Evolutionary conservation across 2,329 filamentous ascomycete species (phyloP).

Genomic region (Tolypocladium pustulatum): DNA sequence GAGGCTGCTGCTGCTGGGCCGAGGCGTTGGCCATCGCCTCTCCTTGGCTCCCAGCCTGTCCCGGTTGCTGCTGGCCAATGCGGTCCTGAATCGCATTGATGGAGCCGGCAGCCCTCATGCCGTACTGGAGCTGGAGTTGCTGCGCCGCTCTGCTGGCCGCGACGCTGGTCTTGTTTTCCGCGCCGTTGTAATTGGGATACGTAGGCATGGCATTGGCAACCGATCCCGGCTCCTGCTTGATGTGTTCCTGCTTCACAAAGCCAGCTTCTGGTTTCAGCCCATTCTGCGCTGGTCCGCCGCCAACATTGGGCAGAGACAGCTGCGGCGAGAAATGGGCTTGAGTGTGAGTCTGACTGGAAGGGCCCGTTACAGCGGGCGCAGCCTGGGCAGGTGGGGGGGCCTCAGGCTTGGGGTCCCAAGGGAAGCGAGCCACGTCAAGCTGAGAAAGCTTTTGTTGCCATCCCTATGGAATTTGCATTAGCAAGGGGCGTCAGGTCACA

Average conservation of each 20-base stretch:
- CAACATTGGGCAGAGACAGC: conserved; percentile 18
- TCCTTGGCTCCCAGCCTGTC: conserved; percentile 18
- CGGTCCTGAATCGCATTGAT: conserved; percentile 51
- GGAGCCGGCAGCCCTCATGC: conserved; percentile 52
- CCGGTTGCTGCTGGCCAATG: conserved; percentile 19
- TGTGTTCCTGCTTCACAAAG: conserved; percentile 36
- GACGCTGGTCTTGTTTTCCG: conserved; percentile 24
- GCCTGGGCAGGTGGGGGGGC: conserved; percentile 29
- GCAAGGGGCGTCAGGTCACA: background rate
- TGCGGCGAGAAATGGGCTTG: conserved; percentile 22
- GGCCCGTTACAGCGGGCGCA: conserved; percentile 13
- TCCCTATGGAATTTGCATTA: conserved; percentile 44
- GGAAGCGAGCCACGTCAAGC: conserved; percentile 77
- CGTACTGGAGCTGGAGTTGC: conserved; percentile 49
- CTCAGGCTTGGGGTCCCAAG: conserved; percentile 85
- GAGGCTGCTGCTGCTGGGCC: conserved; percentile 14
- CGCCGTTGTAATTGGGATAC: conserved; percentile 21
- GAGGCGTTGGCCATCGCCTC: background rate
- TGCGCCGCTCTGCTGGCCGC: conserved; percentile 46
- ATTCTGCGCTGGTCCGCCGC: conserved; percentile 19
- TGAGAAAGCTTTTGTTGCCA: conserved; percentile 89
- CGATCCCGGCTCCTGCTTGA: conserved; percentile 33
- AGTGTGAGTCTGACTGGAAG: conserved; percentile 13
- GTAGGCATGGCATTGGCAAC: conserved; percentile 17
- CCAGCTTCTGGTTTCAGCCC: conserved; percentile 32